phyloP scores from a whole-genome alignment of 163 green algal species.

The Chlorella variabilis region DNA sequence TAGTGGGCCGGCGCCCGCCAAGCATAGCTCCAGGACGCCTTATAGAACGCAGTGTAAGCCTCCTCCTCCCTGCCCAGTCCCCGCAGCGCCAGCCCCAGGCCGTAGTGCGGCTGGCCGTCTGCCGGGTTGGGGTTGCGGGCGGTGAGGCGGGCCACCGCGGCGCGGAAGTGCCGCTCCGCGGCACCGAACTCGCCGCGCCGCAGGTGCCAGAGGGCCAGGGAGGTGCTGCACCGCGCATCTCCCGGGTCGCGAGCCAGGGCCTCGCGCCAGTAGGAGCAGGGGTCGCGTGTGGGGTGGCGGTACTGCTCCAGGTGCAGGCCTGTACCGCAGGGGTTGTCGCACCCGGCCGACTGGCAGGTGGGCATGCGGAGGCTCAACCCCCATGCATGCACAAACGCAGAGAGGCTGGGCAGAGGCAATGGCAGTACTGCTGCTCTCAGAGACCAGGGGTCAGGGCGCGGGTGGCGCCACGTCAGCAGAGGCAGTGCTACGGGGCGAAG shows the following conservation, averaged over 20 bases:
- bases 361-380: too few species aligned
- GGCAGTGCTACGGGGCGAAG: too few species aligned
- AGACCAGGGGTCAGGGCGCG: too few species aligned
- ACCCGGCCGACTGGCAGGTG: background rate
- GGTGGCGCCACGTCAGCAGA: too few species aligned
- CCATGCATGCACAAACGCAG: too few species aligned
- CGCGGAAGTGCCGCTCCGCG: background rate
- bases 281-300: slow-evolving; percentile 21
- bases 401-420: too few species aligned
- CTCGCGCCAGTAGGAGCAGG: slow-evolving; percentile 20
- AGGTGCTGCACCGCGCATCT: slow-evolving; percentile 9
- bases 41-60: slow-evolving; percentile 15
- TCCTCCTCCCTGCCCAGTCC: background rate
- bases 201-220: slow-evolving; percentile 11
- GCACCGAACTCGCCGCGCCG: background rate
- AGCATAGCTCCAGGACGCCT: slow-evolving; percentile 27
- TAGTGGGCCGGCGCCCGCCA: slow-evolving; percentile 14
- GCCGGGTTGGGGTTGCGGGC: slow-evolving; percentile 32
- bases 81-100: slow-evolving; percentile 12
- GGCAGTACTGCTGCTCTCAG: too few species aligned
- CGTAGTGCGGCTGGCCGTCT: slow-evolving; percentile 3
- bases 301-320: slow-evolving; percentile 32
- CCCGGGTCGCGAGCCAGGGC: slow-evolving; percentile 9
- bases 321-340: background rate
- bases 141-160: slow-evolving; percentile 9